Conservation (phyloP, 2,329 filamentous ascomycete genomes). For the Alternaria sp. region DNA sequence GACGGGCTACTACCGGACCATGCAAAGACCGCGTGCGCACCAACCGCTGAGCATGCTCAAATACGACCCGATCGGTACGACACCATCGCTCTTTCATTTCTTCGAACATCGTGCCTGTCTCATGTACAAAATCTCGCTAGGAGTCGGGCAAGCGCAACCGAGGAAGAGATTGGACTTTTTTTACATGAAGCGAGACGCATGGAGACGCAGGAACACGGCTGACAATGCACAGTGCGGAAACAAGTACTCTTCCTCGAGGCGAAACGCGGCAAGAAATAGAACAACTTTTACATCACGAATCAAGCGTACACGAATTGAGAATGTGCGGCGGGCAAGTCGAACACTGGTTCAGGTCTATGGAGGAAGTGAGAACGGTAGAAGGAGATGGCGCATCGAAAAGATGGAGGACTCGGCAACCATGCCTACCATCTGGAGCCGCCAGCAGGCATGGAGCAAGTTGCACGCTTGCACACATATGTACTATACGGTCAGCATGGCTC, state of each 20-base stretch:
- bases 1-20: conserved; percentile 96
- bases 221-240: conserved; percentile 74
- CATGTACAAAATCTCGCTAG: background rate
- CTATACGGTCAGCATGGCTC: conserved; percentile 37
- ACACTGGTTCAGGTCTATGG: background rate
- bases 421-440: background rate
- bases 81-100: background rate
- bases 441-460: background rate
- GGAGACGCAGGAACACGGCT: conserved; percentile 15
- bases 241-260: conserved; percentile 95
- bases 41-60: conserved; percentile 96
- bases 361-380: background rate
- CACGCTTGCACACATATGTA: conserved; percentile 36
- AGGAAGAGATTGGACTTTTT: background rate
- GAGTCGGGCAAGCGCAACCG: background rate
- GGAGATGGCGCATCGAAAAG: background rate
- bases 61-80: conserved; percentile 93
- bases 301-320: background rate
- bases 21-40: conserved; percentile 81
- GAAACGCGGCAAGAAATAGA: conserved; percentile 74
- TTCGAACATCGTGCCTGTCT: background rate
- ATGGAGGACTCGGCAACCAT: background rate
- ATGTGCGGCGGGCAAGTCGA: background rate
- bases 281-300: background rate
- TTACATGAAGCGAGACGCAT: background rate